Evolutionary conservation across 192 early-diverging fungal genomes (phyloP), one percentile per base, ranked within the genome.

Genomic region (Coemansia sp.): DNA sequence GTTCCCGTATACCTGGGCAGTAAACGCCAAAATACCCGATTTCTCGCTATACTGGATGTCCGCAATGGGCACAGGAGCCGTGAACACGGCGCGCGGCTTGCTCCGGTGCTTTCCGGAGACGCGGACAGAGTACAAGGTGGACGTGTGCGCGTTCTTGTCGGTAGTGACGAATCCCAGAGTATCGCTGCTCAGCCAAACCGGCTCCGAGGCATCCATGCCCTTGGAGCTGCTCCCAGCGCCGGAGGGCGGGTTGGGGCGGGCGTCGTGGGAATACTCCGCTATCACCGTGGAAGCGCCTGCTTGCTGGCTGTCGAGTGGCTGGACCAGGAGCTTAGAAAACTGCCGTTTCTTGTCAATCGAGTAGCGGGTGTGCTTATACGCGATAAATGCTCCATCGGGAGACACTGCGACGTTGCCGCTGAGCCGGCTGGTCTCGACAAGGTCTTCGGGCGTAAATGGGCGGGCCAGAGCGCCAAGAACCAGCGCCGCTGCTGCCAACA

Each of bases 1-100:
- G 16, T 84, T 80, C 8, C 60, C 77, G 60, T 88, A 86, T 9
- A 91, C 88, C 8, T 73, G 70, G 19, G 89, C 89, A 0, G 84
- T 83, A 59, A 91, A 89, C 6, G 79, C 86, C 20, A 88, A 67
- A 15, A 80, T 50, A 13, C 69, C 63, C 6, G 83, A 68, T 6
- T 59, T 63, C 20, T 40, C 18, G 55, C 78, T 82, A 64, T 68
- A 88, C 55, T 88, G 84, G 53, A 86, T 42, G 58, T 84, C 80
- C 1, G 63, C 72, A 13, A 87, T 80, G 14, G 87, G 84, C 53
- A 60, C 58, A 0, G 65, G 55, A 9, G 33, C 53, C 26, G 47
- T 72, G 52, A 56, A 81, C 48, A 51, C 61, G 14, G 44, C 75
- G 73, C 53, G 82, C 19, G 57, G 77, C 78, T 44, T 72, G 52